phyloP scores from a whole-genome alignment of 2,329 filamentous ascomycete species.

The Penicillium sp. region DNA sequence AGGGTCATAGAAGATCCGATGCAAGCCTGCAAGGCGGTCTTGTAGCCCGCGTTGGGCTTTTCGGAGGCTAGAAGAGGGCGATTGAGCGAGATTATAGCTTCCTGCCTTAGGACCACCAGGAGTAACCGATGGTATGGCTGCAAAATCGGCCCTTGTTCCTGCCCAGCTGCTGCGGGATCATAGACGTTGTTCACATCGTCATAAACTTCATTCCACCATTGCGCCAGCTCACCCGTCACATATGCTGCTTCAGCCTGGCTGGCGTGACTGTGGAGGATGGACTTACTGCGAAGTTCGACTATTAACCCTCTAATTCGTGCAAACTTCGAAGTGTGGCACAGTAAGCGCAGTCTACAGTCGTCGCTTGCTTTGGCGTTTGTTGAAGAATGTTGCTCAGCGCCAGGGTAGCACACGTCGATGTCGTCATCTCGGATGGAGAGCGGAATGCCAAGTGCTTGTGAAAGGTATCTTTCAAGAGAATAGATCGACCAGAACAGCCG shows the following conservation, averaged over 20 bases:
- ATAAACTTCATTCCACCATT: conserved; percentile 55
- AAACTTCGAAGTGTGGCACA: conserved; percentile 47
- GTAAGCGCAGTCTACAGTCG: conserved; percentile 34
- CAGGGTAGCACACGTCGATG: conserved; percentile 56
- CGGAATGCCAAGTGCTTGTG: conserved; percentile 55
- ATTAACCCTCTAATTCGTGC: conserved; percentile 51
- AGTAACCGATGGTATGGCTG: conserved; percentile 42
- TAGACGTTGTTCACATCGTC: conserved; percentile 46
- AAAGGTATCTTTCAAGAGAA: conserved; percentile 53
- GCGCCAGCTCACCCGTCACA: conserved; percentile 49
- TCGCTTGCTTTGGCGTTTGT: neutral
- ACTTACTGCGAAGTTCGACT: conserved; percentile 53
- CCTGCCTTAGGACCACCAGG: conserved; percentile 47
- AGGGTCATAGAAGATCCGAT: conserved; percentile 51
- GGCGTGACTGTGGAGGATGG: conserved; percentile 46
- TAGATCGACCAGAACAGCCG: conserved; percentile 58
- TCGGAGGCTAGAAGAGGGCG: conserved; percentile 50
- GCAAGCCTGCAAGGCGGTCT: conserved; percentile 50
- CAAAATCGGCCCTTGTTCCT: conserved; percentile 15
- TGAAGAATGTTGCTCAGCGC: conserved; percentile 45
- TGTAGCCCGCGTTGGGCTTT: conserved; percentile 44
- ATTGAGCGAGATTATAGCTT: conserved; percentile 52
- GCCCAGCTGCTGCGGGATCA: conserved; percentile 5
- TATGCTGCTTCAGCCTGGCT: conserved; percentile 43
- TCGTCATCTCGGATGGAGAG: conserved; percentile 56